Percentiles rank a stretch among this genome's conserved stretches.
phyloP scores from a whole-genome alignment of 371 early-diverging fungal genomes.

The Rhizopus delemar region DNA sequence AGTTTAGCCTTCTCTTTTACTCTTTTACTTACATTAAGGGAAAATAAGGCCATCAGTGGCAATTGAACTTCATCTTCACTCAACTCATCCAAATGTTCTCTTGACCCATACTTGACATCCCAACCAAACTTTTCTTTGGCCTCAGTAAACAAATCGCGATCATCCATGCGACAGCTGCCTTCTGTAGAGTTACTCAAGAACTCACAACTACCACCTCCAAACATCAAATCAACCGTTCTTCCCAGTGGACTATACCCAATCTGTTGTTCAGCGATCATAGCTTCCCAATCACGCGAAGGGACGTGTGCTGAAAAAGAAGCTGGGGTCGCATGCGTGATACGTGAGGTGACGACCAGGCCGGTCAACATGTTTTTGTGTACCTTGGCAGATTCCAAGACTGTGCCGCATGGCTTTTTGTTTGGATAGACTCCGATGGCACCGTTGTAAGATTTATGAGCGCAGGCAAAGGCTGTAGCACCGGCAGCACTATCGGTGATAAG shows the following conservation, averaged over 20 bases:
- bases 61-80: slow-evolving; percentile 32
- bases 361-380: slow-evolving; percentile 70
- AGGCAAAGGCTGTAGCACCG: slow-evolving; percentile 93
- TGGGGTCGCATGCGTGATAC: slow-evolving; percentile 91
- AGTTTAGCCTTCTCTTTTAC: neutral
- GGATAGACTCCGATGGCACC: slow-evolving; percentile 81
- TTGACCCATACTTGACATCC: slow-evolving; percentile 39
- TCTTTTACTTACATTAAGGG: slow-evolving; percentile 25
- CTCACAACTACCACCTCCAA: slow-evolving; percentile 90
- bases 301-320: slow-evolving; percentile 85
- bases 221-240: slow-evolving; percentile 82
- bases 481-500: slow-evolving; percentile 95
- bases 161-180: slow-evolving; percentile 72
- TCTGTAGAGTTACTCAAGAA: slow-evolving; percentile 67
- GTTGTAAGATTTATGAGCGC: slow-evolving; percentile 84
- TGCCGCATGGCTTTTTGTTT: slow-evolving; percentile 77
- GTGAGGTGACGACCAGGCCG: slow-evolving; percentile 88
- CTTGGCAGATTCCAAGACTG: slow-evolving; percentile 93
- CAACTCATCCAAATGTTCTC: slow-evolving; percentile 63
- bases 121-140: slow-evolving; percentile 61
- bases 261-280: slow-evolving; percentile 86
- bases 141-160: slow-evolving; percentile 62
- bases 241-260: slow-evolving; percentile 84
- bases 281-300: slow-evolving; percentile 70
- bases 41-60: slow-evolving; percentile 80